These are phyloP conservation scores for Fusarium nanum DNA, from an alignment of 2,329 filamentous ascomycete genomes.

Conservation along the genomic window DNA sequence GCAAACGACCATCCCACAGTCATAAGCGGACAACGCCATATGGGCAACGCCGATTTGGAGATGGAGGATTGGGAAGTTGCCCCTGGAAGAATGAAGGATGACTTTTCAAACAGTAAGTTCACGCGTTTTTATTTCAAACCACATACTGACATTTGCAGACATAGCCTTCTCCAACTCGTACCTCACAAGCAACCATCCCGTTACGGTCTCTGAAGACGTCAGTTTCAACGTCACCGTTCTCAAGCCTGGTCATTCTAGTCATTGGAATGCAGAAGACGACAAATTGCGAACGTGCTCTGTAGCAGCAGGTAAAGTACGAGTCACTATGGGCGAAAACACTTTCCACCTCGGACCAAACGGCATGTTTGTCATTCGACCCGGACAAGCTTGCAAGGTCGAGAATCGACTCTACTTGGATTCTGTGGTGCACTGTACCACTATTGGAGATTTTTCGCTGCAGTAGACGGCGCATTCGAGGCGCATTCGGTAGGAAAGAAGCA, in stretches of 20 bases:
- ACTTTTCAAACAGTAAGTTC: slow-evolving; percentile 52
- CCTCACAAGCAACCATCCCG: slow-evolving; percentile 52
- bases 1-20: not conserved
- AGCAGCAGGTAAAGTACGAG: slow-evolving; percentile 55
- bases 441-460: slow-evolving; percentile 42
- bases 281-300: slow-evolving; percentile 56
- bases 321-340: slow-evolving; percentile 52
- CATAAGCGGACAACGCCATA: slow-evolving; percentile 1
- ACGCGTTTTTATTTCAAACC: not conserved
- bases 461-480: slow-evolving; percentile 4
- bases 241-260: slow-evolving; percentile 53
- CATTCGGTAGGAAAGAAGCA: not conserved
- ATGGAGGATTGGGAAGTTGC: slow-evolving; percentile 61
- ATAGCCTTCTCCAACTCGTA: slow-evolving; percentile 59
- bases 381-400: slow-evolving; percentile 52
- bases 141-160: slow-evolving; percentile 46
- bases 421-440: slow-evolving; percentile 56
- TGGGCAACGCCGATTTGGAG: slow-evolving; percentile 41
- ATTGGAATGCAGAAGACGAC: slow-evolving; percentile 47
- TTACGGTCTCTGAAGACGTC: slow-evolving; percentile 53
- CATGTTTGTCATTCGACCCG: slow-evolving; percentile 57
- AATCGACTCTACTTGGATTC: slow-evolving; percentile 61
- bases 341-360: slow-evolving; percentile 59
- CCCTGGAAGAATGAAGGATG: slow-evolving; percentile 54
- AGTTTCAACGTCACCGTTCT: slow-evolving; percentile 56